Conservation (phyloP, 306 rosid genomes). For the Inga oerstediana region DNA sequence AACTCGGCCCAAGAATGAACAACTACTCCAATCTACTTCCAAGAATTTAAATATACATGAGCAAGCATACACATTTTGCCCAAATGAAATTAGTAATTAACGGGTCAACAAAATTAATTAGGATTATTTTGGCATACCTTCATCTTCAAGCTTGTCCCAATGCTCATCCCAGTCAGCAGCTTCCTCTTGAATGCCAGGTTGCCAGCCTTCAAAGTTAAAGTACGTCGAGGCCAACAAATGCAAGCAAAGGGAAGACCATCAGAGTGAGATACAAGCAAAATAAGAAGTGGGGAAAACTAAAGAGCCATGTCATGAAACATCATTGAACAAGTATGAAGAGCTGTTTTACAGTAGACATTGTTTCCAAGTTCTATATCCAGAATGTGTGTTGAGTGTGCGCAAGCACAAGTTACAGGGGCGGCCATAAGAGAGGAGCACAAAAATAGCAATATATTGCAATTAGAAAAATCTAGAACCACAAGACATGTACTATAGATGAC, state of each 20-base stretch:
- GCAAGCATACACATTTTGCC: neutral
- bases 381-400: neutral
- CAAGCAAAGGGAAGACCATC: constrained; percentile 6
- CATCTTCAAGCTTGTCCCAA: constrained; percentile 95
- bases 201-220: constrained; percentile 77
- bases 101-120: constrained; percentile 21
- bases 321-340: neutral
- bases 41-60: neutral
- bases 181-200: constrained; percentile 84
- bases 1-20: neutral
- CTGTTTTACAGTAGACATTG: neutral
- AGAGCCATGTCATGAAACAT: neutral
- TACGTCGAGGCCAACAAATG: constrained; percentile 21
- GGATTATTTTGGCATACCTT: constrained; percentile 62
- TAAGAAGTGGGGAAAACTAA: constrained; percentile 4
- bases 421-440: constrained; percentile 8
- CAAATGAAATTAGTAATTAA: constrained; percentile 9
- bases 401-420: neutral
- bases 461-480: neutral
- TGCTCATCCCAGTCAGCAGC: constrained; percentile 98
- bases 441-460: constrained; percentile 5
- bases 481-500: neutral
- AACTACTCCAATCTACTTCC: neutral
- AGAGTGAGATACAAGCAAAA: constrained; percentile 22
- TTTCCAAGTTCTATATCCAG: constrained; percentile 9